Conservation (phyloP, 257 asterid genomes). For the Eucommia ulmoides region DNA sequence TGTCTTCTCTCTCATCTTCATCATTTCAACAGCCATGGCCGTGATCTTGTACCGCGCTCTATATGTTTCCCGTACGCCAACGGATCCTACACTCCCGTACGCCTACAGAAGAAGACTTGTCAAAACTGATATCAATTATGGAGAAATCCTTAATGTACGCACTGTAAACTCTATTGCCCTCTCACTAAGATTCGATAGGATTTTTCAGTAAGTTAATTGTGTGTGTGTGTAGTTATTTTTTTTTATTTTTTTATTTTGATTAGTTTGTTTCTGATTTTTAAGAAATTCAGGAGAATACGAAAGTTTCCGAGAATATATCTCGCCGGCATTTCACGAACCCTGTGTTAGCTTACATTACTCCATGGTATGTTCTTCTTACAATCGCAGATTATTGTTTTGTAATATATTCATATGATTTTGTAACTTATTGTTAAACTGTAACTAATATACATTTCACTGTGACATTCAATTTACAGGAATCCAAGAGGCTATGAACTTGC, state of each 20-base stretch:
- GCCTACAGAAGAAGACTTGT: constrained; percentile 45
- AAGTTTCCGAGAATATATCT: constrained; percentile 45
- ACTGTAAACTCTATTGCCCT: not conserved
- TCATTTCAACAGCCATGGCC: constrained; percentile 43
- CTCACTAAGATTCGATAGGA: not conserved
- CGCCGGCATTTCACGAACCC: constrained; percentile 61
- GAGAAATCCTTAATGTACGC: constrained; percentile 56
- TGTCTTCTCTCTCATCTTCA: constrained; percentile 18
- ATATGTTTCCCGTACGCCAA: constrained; percentile 13
- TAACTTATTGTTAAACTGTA: not conserved
- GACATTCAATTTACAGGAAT: constrained; percentile 41
- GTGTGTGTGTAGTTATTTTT: too few species aligned
- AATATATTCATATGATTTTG: not conserved
- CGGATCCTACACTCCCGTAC: constrained; percentile 20
- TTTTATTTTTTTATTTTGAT: not conserved
- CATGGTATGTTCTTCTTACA: constrained; percentile 44
- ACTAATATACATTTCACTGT: not conserved
- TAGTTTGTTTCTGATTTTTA: constrained; percentile 3
- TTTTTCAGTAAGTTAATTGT: constrained; percentile 9
- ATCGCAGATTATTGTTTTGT: not conserved
- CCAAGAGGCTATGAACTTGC: constrained; percentile 82
- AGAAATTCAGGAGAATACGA: constrained; percentile 64
- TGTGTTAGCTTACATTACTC: constrained; percentile 82
- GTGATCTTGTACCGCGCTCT: constrained; percentile 23
- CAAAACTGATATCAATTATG: constrained; percentile 34